These are phyloP conservation scores for Pulicaria dysenterica DNA, from an alignment of 129 eudicot genomes.

Conservation along the genomic window DNA sequence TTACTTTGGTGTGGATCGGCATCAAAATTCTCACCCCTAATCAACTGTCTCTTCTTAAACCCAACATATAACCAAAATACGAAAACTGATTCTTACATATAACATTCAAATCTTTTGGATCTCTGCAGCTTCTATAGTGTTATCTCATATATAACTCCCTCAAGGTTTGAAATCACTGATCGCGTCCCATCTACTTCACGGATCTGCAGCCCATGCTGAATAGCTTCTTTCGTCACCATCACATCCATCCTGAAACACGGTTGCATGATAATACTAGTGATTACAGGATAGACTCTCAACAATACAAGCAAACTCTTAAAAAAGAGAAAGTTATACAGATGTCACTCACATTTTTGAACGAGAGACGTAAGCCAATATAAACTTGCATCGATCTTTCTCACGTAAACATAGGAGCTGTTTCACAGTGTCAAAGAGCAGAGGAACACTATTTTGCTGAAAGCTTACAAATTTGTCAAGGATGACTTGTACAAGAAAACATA, in stretches of 20 bases:
- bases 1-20: not conserved
- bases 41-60: not conserved
- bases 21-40: not conserved
- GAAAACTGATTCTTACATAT: not conserved
- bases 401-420: slow-evolving; percentile 59
- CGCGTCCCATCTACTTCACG: slow-evolving; percentile 75
- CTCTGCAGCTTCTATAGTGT: slow-evolving; percentile 28
- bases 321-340: no score
- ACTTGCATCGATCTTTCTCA: slow-evolving; percentile 57
- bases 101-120: not conserved
- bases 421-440: slow-evolving; percentile 79
- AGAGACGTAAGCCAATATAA: slow-evolving; percentile 79
- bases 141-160: slow-evolving; percentile 79
- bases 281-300: not conserved
- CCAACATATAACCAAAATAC: not conserved
- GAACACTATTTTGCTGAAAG: slow-evolving; percentile 87
- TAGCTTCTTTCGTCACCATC: slow-evolving; percentile 70
- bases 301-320: not conserved
- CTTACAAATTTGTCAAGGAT: slow-evolving; percentile 64
- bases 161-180: slow-evolving; percentile 50
- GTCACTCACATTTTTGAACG: slow-evolving; percentile 79
- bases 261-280: not conserved
- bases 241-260: slow-evolving; percentile 64
- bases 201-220: slow-evolving; percentile 59
- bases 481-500: not conserved